These are phyloP conservation scores for Agrocybe pediades DNA, from an alignment of 768 basidiomycete species.

Conservation along the genomic window DNA sequence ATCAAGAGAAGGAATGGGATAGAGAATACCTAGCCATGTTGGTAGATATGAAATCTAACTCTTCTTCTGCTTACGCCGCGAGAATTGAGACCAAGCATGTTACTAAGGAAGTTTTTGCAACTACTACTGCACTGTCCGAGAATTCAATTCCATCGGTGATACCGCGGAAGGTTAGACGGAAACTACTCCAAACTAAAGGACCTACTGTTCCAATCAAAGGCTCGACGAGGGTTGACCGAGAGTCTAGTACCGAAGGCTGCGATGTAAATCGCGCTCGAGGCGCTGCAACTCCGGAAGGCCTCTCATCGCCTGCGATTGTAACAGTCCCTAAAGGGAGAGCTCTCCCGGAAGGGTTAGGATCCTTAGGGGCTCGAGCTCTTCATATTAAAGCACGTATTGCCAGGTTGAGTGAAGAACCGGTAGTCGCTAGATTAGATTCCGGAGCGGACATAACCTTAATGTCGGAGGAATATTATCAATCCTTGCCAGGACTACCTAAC, in stretches of 20 bases:
- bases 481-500: conserved; percentile 3
- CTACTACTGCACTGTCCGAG: too few species aligned
- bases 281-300: background rate
- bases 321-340: background rate
- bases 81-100: too few species aligned
- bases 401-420: too few species aligned
- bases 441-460: conserved; percentile 6
- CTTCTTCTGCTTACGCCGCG: conserved; percentile 4
- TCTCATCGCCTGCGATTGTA: background rate
- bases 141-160: too few species aligned
- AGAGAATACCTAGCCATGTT: conserved; percentile 18
- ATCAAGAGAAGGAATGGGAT: background rate
- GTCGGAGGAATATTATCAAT: conserved; percentile 11
- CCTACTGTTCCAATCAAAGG: background rate
- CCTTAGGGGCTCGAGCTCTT: too few species aligned
- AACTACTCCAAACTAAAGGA: background rate
- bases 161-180: too few species aligned
- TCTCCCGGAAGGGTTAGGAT: too few species aligned
- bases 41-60: conserved; percentile 9
- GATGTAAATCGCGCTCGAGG: background rate
- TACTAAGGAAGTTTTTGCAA: too few species aligned
- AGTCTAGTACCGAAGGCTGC: too few species aligned
- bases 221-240: too few species aligned
- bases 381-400: too few species aligned
- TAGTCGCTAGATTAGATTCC: background rate